Evolutionary conservation across 2,329 filamentous ascomycete genomes (phyloP).

Genomic region (Colletotrichum sp.): DNA sequence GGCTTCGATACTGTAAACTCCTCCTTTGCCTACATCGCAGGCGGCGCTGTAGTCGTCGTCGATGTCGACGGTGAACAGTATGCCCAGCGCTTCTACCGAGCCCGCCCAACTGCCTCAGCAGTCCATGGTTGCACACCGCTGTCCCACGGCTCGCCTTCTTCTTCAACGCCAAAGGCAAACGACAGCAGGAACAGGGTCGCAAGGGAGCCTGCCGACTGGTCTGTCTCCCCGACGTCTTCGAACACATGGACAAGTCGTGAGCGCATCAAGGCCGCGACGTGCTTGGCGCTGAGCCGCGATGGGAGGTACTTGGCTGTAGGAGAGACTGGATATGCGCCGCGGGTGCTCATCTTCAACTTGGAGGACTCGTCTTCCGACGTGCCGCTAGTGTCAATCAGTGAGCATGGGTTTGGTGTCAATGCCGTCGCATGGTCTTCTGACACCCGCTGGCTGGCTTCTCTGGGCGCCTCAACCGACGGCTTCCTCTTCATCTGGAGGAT

Average conservation of each 20-base stretch:
- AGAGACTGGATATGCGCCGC: constrained; percentile 92
- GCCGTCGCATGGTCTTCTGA: constrained; percentile 90
- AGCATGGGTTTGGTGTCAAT: constrained; percentile 89
- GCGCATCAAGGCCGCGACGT: constrained; percentile 92
- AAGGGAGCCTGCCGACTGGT: constrained; percentile 57
- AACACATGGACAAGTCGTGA: constrained; percentile 89
- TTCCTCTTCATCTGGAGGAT: constrained; percentile 92
- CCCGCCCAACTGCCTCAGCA: constrained; percentile 78
- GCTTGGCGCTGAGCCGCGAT: constrained; percentile 85
- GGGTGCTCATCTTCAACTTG: constrained; percentile 88
- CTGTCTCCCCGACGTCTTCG: constrained; percentile 64
- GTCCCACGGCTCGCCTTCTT: constrained; percentile 52
- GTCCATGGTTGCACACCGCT: constrained; percentile 58
- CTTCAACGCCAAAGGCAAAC: constrained; percentile 64
- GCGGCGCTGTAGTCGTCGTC: constrained; percentile 90
- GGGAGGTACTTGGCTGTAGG: constrained; percentile 89
- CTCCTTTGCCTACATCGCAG: constrained; percentile 89
- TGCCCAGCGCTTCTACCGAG: constrained; percentile 88
- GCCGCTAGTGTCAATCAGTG: constrained; percentile 83
- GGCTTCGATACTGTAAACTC: constrained; percentile 83
- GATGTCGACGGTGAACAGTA: constrained; percentile 72
- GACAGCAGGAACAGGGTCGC: constrained; percentile 64
- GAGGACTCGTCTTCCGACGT: constrained; percentile 80
- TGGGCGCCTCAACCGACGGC: constrained; percentile 89
- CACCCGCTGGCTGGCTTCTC: constrained; percentile 83